Evolutionary conservation across 1,139 yeast genomes (phyloP).

Genomic region (Debaryomycetaceae sp.): DNA sequence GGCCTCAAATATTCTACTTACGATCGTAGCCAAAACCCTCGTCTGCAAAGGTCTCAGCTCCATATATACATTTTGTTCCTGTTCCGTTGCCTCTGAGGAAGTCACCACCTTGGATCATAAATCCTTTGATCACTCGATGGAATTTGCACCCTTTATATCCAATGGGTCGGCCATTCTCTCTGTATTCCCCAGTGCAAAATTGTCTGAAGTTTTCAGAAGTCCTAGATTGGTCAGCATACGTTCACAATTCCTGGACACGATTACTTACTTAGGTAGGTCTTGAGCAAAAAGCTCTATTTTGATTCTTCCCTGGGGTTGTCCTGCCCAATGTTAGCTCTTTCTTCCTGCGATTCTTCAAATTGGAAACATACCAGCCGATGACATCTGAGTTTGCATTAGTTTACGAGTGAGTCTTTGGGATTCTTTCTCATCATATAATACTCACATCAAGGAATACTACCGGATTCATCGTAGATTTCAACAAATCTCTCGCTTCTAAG

Average conservation of each 20-base stretch:
- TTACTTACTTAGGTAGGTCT: slow-evolving; percentile 35
- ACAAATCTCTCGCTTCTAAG: neutral
- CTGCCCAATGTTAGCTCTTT: neutral
- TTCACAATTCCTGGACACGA: neutral
- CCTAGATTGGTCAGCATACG: slow-evolving; percentile 8
- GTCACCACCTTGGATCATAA: slow-evolving; percentile 43
- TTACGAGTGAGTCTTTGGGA: neutral
- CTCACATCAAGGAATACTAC: slow-evolving; percentile 39
- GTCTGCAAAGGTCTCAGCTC: slow-evolving; percentile 28
- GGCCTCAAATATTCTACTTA: slow-evolving; percentile 30
- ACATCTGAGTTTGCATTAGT: neutral
- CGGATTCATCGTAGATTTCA: slow-evolving; percentile 15
- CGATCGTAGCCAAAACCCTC: slow-evolving; percentile 36
- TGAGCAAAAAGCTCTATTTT: slow-evolving; percentile 42
- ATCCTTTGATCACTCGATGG: slow-evolving; percentile 35
- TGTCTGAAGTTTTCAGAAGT: slow-evolving; percentile 54
- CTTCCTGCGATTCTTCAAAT: neutral
- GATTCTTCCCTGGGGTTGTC: slow-evolving; percentile 30
- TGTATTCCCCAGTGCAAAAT: slow-evolving; percentile 52
- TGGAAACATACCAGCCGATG: neutral
- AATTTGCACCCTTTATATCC: slow-evolving; percentile 25
- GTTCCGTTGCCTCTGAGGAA: slow-evolving; percentile 23
- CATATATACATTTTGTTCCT: slow-evolving; percentile 32
- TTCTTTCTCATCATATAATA: neutral
- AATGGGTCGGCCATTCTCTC: slow-evolving; percentile 30